Percentiles rank a stretch among this genome's conserved stretches.
phyloP scores from a whole-genome alignment of 2,329 filamentous ascomycete species.

The Herpotrichia juniperi region DNA sequence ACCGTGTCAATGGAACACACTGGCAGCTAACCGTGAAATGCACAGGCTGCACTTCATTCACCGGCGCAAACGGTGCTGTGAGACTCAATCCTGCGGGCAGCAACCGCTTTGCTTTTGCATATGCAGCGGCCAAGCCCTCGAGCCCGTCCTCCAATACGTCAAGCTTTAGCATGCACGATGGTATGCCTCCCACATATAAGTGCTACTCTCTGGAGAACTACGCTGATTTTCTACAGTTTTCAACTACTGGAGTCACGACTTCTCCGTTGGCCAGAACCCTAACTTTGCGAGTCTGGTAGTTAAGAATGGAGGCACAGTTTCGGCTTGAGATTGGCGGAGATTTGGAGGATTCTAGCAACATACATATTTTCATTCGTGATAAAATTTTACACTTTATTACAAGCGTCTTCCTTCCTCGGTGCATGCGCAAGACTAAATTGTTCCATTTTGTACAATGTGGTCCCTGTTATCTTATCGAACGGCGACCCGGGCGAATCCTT shows the following conservation, averaged over 20 bases:
- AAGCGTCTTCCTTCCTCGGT: neutral
- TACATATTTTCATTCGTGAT: neutral
- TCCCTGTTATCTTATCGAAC: no score
- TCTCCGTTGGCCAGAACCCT: slow-evolving; percentile 28
- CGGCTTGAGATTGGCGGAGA: neutral
- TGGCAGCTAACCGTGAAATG: slow-evolving; percentile 41
- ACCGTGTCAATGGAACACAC: slow-evolving; percentile 36
- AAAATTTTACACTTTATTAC: neutral
- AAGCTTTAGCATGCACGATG: slow-evolving; percentile 32
- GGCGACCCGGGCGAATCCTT: no score
- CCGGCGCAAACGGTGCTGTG: slow-evolving; percentile 16
- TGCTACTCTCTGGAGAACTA: no score
- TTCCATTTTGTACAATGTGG: no score
- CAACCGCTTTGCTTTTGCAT: slow-evolving; percentile 31
- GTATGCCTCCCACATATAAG: no score
- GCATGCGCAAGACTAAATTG: neutral
- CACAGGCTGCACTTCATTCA: slow-evolving; percentile 35
- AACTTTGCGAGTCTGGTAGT: slow-evolving; percentile 29
- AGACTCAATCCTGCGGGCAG: slow-evolving; percentile 27
- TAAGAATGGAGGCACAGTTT: slow-evolving; percentile 25
- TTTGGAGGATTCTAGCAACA: neutral
- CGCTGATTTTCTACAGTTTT: no score
- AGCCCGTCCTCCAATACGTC: slow-evolving; percentile 27
- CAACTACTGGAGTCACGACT: slow-evolving; percentile 38
- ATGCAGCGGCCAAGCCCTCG: slow-evolving; percentile 24